A percentile compares a stretch with the other conserved stretches of the same genome.
These are phyloP conservation scores for Fragilaria crotonensis DNA, from an alignment of 108 stramenopile genomes.

Conservation along the genomic window DNA sequence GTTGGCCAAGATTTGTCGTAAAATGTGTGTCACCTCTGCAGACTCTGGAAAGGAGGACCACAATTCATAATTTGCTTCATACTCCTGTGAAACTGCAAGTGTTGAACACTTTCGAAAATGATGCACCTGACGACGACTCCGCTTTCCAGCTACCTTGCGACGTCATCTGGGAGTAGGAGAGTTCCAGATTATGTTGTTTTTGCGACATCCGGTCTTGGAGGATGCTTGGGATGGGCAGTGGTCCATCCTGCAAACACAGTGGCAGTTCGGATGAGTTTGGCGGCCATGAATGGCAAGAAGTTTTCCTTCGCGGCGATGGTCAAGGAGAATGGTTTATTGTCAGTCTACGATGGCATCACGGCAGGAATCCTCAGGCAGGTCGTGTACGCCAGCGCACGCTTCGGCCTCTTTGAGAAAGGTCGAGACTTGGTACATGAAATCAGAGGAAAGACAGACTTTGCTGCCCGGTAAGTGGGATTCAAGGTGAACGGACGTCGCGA, in stretches of 20 bases:
- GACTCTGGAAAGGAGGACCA: too few relatives aligned
- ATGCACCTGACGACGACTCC: too few relatives aligned
- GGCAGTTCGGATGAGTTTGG: conserved; percentile 82
- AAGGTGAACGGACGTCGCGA: too few relatives aligned
- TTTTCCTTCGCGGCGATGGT: conserved; percentile 55
- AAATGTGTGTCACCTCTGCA: too few relatives aligned
- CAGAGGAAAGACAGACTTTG: conserved; percentile 86
- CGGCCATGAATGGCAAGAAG: conserved; percentile 54
- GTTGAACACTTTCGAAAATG: too few relatives aligned
- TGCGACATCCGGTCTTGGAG: conserved; percentile 83
- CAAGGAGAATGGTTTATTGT: conserved; percentile 52
- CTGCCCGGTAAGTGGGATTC: conserved; percentile 59
- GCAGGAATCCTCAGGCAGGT: conserved; percentile 86
- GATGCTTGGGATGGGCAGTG: conserved; percentile 77
- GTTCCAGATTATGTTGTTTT: conserved; percentile 65
- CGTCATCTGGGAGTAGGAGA: neutral
- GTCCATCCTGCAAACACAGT: conserved; percentile 90
- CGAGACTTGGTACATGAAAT: conserved; percentile 79
- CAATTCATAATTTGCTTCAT: too few relatives aligned
- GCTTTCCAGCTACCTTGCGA: neutral
- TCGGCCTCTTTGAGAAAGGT: conserved; percentile 88
- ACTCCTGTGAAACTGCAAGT: too few relatives aligned
- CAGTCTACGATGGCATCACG: conserved; percentile 83
- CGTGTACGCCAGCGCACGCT: conserved; percentile 85
- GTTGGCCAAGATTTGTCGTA: too few relatives aligned